Evolutionary conservation across 495 filamentous ascomycete genomes (phyloP), one percentile per base, ranked within the genome.

Genomic region (Aspergillus nidulans): DNA sequence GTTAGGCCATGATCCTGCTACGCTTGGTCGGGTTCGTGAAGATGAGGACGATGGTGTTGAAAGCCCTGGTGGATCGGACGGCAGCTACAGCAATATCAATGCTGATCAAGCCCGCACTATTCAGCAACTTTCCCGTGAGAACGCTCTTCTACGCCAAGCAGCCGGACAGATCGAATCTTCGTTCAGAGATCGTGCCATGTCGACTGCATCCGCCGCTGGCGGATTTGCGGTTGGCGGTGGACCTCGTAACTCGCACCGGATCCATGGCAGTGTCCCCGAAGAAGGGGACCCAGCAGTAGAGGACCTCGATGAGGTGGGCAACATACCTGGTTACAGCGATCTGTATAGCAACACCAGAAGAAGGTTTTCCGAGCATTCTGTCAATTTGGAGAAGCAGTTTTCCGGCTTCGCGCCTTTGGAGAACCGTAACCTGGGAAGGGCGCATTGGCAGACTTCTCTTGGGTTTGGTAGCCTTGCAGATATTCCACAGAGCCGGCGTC

Each of bases 361-460:
- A 57, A 77, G 86, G 57, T 69, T 81, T 49, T 85, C 77, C 43
- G 88, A 91, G 66, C 89, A 85, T 55, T 81, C 78, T 4, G 71
- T 69, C 38, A 76, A 73, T 49, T 62, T 77, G 1, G 81, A 81
- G 24, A 68, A 77, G 24, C 82, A 80, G 49, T 76, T 83, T 50
- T 64, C 80, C 4, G 73, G 81, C 1, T 81, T 84, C 57, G 62
- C 70, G 28, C 69, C 79, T 47, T 60, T 84, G 23, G 90, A 94
- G 60, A 88, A 88, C 57, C 81, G 87, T 56, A 86, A 86, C 41
- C 66, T 91, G 12, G 89, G 91, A 39, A 91, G 88, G 65, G 85
- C 83, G 15, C 84, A 88, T 56, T 98, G 94, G 94, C 87, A 94
- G 64, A 95, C 85, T 43, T 88, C 88, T 6, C 83, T 91, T 19